Percentiles rank a stretch among this genome's conserved stretches.
Conservation (phyloP, 2,329 filamentous ascomycete species). For the Fusarium keratoplasticum region DNA sequence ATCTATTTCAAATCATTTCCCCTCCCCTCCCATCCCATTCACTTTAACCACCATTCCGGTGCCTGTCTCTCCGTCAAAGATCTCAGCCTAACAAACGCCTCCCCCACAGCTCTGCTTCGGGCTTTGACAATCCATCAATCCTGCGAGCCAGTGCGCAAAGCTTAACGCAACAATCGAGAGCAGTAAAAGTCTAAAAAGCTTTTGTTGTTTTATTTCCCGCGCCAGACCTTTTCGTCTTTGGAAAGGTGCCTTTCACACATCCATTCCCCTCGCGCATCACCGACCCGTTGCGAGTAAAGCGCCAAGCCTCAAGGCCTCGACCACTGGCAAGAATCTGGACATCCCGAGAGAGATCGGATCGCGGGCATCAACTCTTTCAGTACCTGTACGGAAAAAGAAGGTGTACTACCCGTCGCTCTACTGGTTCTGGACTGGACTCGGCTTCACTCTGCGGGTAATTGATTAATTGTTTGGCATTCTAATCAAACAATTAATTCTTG, state of each 20-base stretch:
- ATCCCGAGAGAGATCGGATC: background rate
- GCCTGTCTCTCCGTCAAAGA: background rate
- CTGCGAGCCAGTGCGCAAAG: background rate
- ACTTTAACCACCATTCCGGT: conserved; percentile 37
- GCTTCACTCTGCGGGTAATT: background rate
- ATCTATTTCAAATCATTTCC: conserved; percentile 10
- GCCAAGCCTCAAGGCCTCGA: conserved; percentile 34
- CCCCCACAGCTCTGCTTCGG: conserved; percentile 18
- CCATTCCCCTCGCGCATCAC: conserved; percentile 13
- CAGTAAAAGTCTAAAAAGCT: conserved; percentile 20
- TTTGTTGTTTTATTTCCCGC: background rate
- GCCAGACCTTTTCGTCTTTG: conserved; percentile 10
- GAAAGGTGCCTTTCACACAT: conserved; percentile 14
- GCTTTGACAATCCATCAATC: background rate
- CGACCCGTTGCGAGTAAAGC: conserved; percentile 4
- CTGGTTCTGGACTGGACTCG: conserved; percentile 12
- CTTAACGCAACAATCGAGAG: conserved; percentile 16
- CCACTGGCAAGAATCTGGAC: conserved; percentile 3
- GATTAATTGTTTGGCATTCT: background rate
- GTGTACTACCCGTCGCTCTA: conserved; percentile 1
- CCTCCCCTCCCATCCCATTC: background rate
- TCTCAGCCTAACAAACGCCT: conserved; percentile 11
- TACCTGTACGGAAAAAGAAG: background rate
- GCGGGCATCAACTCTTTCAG: background rate
- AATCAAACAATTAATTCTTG: conserved; percentile 1